Conservation (phyloP, 768 basidiomycete species). For the Boletus rufocinnamomeus region DNA sequence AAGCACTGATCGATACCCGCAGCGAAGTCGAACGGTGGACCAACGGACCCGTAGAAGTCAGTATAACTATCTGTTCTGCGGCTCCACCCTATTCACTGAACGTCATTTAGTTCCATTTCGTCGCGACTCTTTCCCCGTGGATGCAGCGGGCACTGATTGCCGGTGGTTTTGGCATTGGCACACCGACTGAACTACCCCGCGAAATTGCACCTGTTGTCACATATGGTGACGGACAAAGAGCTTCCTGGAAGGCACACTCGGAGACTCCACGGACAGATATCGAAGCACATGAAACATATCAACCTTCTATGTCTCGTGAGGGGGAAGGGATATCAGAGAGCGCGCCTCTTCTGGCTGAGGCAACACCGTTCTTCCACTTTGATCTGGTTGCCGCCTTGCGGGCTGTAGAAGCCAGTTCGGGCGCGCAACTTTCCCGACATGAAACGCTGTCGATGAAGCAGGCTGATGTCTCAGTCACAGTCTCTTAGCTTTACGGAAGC, state of each 20-base stretch:
- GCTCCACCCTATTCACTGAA: constrained; percentile 1
- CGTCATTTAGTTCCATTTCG: constrained; percentile 83
- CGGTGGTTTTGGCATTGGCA: constrained; percentile 87
- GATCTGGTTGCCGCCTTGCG: constrained; percentile 73
- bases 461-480: background rate
- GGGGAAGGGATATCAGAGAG: background rate
- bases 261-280: constrained; percentile 28
- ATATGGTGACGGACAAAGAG: constrained; percentile 46
- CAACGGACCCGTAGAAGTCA: constrained; percentile 69
- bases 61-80: constrained; percentile 11
- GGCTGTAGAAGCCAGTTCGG: constrained; percentile 56
- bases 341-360: constrained; percentile 45
- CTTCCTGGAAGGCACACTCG: constrained; percentile 18
- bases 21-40: constrained; percentile 88
- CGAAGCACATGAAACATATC: constrained; percentile 34
- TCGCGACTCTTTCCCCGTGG: constrained; percentile 90
- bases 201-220: constrained; percentile 84
- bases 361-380: constrained; percentile 90
- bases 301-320: constrained; percentile 2
- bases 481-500: background rate
- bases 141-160: constrained; percentile 86
- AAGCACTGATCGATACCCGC: constrained; percentile 88
- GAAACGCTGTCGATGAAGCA: constrained; percentile 17
- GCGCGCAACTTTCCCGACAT: background rate
- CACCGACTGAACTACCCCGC: constrained; percentile 39